Conservation (phyloP, 2,329 filamentous ascomycete genomes). For the Hawksworthiomyces lignivorus region DNA sequence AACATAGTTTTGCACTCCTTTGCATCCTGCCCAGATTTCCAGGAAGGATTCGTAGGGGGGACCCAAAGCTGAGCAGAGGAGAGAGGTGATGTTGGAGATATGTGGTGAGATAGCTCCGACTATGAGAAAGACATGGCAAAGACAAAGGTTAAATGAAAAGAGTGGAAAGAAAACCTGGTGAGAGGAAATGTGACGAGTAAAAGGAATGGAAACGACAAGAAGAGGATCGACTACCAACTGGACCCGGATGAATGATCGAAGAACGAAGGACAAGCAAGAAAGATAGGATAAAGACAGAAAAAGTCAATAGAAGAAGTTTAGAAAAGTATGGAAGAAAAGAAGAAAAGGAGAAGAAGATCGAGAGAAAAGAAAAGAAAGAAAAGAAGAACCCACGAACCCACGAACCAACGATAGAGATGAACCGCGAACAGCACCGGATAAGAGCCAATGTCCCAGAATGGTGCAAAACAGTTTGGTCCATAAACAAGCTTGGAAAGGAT, state of each 20-base stretch:
- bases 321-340: background rate
- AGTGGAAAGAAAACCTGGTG: background rate
- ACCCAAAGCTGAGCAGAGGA: no score
- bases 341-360: background rate
- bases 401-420: no score
- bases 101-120: no score
- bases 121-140: background rate
- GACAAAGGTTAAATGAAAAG: background rate
- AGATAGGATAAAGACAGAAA: background rate
- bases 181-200: background rate
- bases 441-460: no score
- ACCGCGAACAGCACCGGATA: no score
- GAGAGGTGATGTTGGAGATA: no score
- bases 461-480: no score
- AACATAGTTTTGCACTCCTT: conserved; percentile 18
- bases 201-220: no score
- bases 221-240: no score
- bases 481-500: no score
- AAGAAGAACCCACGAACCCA: background rate
- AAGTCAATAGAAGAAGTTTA: background rate
- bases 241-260: no score
- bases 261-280: background rate
- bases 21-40: conserved; percentile 16
- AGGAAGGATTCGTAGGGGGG: no score
- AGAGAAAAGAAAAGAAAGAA: background rate